phyloP scores from a whole-genome alignment of 2,329 filamentous ascomycete species.

The Stylonectria norvegica region DNA sequence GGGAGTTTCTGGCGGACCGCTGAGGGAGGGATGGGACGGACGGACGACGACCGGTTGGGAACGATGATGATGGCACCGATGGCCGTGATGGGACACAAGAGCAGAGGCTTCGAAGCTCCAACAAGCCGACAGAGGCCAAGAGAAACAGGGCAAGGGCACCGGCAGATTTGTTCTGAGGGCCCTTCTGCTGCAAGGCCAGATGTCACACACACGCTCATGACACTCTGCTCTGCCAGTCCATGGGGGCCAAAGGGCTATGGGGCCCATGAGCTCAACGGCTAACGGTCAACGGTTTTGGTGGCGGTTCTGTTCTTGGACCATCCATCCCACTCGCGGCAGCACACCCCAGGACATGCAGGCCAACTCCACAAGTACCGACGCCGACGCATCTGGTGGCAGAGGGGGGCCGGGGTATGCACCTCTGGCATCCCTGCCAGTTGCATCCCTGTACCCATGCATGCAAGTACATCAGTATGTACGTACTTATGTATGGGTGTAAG shows the following conservation, averaged over 20 bases:
- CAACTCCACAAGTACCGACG: constrained; percentile 13
- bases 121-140: constrained; percentile 19
- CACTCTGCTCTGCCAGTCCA: no score
- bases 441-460: constrained; percentile 1
- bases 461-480: no score
- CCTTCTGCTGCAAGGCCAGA: constrained; percentile 15
- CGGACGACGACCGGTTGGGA: background rate
- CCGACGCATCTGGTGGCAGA: constrained; percentile 11
- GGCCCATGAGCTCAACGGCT: background rate
- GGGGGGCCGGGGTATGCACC: constrained; percentile 7
- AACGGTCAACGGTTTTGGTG: background rate
- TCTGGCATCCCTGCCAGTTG: no score
- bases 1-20: background rate
- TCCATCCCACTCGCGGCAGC: no score
- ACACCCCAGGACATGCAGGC: constrained; percentile 11
- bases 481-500: no score
- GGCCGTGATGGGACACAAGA: background rate
- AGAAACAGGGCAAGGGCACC: constrained; percentile 12
- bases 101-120: constrained; percentile 14
- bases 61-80: background rate
- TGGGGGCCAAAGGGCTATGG: no score
- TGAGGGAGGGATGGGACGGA: background rate
- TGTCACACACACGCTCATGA: no score
- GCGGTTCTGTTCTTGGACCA: constrained; percentile 8
- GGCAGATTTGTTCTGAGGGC: constrained; percentile 16